A percentile compares a stretch with the other conserved stretches of the same genome.
Conservation (phyloP, 345 rosid genomes). For the Luvunga scandens region DNA sequence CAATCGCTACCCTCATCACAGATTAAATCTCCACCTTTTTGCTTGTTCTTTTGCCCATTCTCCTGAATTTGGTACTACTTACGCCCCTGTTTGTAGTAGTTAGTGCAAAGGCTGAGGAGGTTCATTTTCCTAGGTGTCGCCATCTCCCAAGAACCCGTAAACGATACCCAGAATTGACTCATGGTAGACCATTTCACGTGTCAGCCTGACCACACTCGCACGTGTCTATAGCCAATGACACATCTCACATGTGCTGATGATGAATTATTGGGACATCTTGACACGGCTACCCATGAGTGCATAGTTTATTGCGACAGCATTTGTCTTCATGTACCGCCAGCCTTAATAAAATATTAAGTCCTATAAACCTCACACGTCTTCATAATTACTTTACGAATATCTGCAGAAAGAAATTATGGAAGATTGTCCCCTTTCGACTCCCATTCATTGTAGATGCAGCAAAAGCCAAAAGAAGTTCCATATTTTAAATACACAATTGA, state of each 20-base stretch:
- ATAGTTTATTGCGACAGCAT: not conserved
- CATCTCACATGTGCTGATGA: conserved; percentile 3
- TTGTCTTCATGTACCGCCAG: not conserved
- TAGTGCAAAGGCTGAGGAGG: not conserved
- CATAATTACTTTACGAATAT: not conserved
- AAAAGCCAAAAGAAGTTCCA: not conserved
- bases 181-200: not conserved
- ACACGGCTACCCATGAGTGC: not conserved
- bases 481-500: not conserved
- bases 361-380: not conserved
- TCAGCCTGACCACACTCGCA: not conserved
- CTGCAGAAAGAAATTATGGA: not conserved
- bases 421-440: not conserved
- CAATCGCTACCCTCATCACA: not conserved
- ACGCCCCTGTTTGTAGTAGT: too few species aligned
- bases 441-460: not conserved
- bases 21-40: not conserved
- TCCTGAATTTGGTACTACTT: too few species aligned
- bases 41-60: not conserved
- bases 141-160: not conserved
- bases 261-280: not conserved
- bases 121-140: conserved; percentile 14
- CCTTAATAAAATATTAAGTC: not conserved
- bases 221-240: not conserved
- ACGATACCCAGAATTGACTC: not conserved